These are phyloP conservation scores for Ascochyta lentis DNA, from an alignment of 2,329 filamentous ascomycete genomes.

Conservation along the genomic window DNA sequence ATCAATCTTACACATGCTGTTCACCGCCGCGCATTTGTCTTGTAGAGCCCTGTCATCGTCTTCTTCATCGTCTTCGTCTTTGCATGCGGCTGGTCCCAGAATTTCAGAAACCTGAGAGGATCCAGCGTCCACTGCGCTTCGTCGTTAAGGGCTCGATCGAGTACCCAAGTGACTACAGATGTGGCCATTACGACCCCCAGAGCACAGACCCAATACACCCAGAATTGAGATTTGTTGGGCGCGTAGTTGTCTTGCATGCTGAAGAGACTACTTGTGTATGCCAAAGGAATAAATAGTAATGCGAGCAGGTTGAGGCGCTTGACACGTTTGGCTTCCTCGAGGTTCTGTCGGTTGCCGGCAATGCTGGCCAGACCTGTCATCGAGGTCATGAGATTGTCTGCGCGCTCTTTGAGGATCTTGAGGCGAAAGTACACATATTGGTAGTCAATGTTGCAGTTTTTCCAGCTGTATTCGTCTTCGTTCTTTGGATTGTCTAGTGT, in stretches of 20 bases:
- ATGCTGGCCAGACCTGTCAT: constrained; percentile 46
- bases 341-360: constrained; percentile 43
- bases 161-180: constrained; percentile 29
- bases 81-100: too few relatives aligned
- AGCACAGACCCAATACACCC: constrained; percentile 44
- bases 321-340: constrained; percentile 45
- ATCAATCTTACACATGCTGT: too few relatives aligned
- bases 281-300: constrained; percentile 43
- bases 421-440: constrained; percentile 45
- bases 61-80: too few relatives aligned
- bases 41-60: too few relatives aligned
- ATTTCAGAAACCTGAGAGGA: background rate
- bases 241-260: constrained; percentile 44
- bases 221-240: constrained; percentile 36
- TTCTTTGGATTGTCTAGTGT: constrained; percentile 19
- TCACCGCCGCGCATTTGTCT: too few relatives aligned
- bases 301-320: constrained; percentile 44
- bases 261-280: constrained; percentile 42
- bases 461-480: constrained; percentile 24
- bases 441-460: constrained; percentile 39
- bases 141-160: constrained; percentile 40
- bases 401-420: constrained; percentile 42
- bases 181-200: constrained; percentile 35
- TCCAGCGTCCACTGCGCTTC: constrained; percentile 35
- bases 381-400: constrained; percentile 42